Conservation (phyloP, 306 rosid genomes). For the Ochetophila trinervis region DNA sequence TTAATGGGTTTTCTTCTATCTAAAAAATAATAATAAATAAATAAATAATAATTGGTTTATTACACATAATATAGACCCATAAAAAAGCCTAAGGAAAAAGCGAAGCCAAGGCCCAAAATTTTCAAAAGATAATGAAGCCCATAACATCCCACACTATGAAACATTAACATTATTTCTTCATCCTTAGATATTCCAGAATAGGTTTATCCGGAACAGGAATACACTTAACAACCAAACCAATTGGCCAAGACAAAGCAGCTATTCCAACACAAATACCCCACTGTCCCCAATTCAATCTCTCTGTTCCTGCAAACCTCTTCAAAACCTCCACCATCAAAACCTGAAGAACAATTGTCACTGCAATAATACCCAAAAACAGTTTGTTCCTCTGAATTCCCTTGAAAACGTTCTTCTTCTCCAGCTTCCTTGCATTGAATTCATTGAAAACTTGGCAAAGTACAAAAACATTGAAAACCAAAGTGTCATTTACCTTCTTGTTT, state of each 20-base stretch:
- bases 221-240: conserved; percentile 31
- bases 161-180: too few species aligned
- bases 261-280: conserved; percentile 38
- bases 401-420: conserved; percentile 38
- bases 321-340: conserved; percentile 38
- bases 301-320: conserved; percentile 33
- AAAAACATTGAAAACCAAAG: conserved; percentile 37
- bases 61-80: too few species aligned
- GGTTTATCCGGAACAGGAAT: conserved; percentile 32
- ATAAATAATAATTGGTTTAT: too few species aligned
- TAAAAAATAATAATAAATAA: too few species aligned
- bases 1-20: too few species aligned
- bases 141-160: too few species aligned
- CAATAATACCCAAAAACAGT: conserved; percentile 31
- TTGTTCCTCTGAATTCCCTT: conserved; percentile 36
- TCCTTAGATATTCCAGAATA: conserved; percentile 15
- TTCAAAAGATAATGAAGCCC: too few species aligned
- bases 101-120: too few species aligned
- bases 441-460: conserved; percentile 41
- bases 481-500: conserved; percentile 28
- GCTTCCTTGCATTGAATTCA: conserved; percentile 40
- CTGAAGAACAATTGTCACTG: conserved; percentile 29
- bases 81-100: too few species aligned
- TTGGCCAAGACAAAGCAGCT: conserved; percentile 35
- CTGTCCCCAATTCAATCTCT: conserved; percentile 33